Conservation (phyloP, 2,329 filamentous ascomycete genomes). For the Botrytis aclada region DNA sequence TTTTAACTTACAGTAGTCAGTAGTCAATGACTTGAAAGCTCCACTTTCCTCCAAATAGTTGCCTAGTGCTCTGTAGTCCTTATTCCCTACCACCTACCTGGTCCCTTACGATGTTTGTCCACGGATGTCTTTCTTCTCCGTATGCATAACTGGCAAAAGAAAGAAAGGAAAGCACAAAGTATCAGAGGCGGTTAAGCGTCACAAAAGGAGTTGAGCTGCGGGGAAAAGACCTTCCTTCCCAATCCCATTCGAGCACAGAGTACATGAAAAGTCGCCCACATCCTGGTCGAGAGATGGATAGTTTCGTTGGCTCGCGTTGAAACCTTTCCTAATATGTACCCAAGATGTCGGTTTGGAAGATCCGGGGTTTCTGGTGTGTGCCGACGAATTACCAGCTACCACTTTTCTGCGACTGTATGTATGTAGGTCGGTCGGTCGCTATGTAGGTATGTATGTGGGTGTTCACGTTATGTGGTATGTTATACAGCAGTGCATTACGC, state of each 20-base stretch:
- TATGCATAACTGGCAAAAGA: background rate
- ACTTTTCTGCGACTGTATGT: background rate
- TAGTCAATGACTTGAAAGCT: background rate
- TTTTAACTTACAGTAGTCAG: background rate
- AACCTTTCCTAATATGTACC: background rate
- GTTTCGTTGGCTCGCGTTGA: background rate
- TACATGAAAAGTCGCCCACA: background rate
- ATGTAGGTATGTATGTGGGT: background rate
- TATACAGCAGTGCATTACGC: background rate
- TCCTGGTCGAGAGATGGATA: background rate
- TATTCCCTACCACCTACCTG: background rate
- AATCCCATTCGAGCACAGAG: background rate
- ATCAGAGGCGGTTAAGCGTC: background rate
- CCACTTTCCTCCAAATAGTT: background rate
- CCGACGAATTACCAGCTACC: background rate
- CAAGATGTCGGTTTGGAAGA: conserved; percentile 8
- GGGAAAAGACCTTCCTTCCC: background rate
- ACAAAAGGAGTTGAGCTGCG: background rate
- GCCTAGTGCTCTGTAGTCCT: background rate
- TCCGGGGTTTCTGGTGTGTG: background rate
- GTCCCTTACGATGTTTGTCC: background rate
- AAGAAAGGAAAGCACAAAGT: background rate
- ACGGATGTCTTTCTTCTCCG: background rate
- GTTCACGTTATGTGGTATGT: background rate
- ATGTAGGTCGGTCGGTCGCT: background rate